phyloP scores from a whole-genome alignment of 2,329 filamentous ascomycete species.

The Davidsoniella australis region DNA sequence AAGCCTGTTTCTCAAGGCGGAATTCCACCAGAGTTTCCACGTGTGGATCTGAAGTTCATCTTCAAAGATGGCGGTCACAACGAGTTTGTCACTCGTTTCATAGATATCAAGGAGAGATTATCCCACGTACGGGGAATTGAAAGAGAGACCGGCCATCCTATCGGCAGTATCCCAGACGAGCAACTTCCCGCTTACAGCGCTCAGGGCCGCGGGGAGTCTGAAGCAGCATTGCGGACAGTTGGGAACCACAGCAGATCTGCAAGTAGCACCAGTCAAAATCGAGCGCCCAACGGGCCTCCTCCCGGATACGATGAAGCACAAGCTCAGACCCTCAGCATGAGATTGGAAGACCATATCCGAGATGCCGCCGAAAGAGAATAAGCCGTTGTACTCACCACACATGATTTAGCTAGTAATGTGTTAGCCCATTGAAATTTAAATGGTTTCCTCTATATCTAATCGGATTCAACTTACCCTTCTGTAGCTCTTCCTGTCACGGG shows the following conservation, averaged over 20 bases:
- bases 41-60: conserved; percentile 65
- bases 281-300: conserved; percentile 54
- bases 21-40: conserved; percentile 55
- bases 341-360: conserved; percentile 52
- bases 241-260: conserved; percentile 17
- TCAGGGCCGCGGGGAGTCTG: conserved; percentile 3
- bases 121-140: conserved; percentile 65
- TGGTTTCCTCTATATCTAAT: not conserved
- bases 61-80: conserved; percentile 94
- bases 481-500: too few relatives aligned
- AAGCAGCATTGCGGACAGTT: conserved; percentile 17
- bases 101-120: conserved; percentile 68
- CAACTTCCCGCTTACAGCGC: conserved; percentile 62
- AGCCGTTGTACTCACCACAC: conserved; percentile 6
- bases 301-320: conserved; percentile 88
- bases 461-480: too few relatives aligned
- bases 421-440: not conserved
- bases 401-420: not conserved
- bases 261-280: conserved; percentile 22
- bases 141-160: conserved; percentile 44
- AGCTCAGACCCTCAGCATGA: conserved; percentile 42
- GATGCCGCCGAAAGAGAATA: conserved; percentile 50
- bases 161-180: conserved; percentile 57
- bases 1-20: conserved; percentile 71
- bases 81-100: conserved; percentile 71